Evolutionary conservation across 768 basidiomycete species (phyloP).

Genomic region (Rhodotorula babjevae): DNA sequence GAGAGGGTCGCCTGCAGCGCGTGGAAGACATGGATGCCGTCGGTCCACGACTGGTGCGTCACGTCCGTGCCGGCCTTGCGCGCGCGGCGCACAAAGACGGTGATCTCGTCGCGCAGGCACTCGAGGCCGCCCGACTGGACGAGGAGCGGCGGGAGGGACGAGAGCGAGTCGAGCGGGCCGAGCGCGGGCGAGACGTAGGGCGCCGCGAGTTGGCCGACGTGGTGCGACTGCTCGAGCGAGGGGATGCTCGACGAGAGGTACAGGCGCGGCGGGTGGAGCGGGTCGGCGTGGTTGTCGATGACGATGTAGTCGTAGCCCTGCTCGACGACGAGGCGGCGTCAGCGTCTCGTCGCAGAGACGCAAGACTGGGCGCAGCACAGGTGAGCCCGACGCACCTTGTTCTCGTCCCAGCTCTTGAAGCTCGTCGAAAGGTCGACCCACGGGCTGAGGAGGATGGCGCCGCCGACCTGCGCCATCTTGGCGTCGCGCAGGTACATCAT

Average conservation of each 20-base stretch:
- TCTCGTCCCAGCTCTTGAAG: slow-evolving; percentile 91
- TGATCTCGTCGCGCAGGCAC: slow-evolving; percentile 85
- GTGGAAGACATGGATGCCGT: slow-evolving; percentile 56
- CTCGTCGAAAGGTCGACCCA: slow-evolving; percentile 75
- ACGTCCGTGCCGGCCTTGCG: slow-evolving; percentile 70
- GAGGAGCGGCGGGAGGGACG: slow-evolving; percentile 76
- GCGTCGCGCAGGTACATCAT: slow-evolving; percentile 90
- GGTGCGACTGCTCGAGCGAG: slow-evolving; percentile 54
- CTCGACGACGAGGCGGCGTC: neutral
- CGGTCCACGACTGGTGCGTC: slow-evolving; percentile 79
- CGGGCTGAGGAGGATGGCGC: slow-evolving; percentile 71
- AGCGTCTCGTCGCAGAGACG: too few species aligned
- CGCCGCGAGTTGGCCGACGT: slow-evolving; percentile 57
- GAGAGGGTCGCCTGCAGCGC: neutral
- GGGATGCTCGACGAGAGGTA: slow-evolving; percentile 55
- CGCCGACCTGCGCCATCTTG: slow-evolving; percentile 71
- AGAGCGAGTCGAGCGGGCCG: slow-evolving; percentile 66
- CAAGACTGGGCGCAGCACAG: too few species aligned
- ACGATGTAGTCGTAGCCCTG: slow-evolving; percentile 67
- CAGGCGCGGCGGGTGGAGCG: slow-evolving; percentile 79
- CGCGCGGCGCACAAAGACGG: slow-evolving; percentile 83
- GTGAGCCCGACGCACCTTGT: slow-evolving; percentile 50
- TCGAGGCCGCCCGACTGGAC: slow-evolving; percentile 88
- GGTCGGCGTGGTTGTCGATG: slow-evolving; percentile 62
- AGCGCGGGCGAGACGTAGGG: slow-evolving; percentile 83